phyloP scores from a whole-genome alignment of 176 grass and related monocot genomes.

The Oryza officinalis region DNA sequence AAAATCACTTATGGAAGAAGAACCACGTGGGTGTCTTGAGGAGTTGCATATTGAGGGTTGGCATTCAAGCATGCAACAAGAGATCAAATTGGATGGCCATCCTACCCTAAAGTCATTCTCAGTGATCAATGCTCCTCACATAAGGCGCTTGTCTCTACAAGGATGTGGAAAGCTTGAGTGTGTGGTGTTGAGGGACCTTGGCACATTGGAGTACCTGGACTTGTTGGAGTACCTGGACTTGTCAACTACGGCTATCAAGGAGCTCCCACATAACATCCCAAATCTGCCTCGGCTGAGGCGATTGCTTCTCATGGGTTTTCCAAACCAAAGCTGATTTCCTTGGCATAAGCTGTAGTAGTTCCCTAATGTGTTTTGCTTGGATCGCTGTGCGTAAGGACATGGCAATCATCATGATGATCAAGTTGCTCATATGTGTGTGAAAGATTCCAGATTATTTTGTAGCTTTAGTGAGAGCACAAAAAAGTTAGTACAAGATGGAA shows the following conservation, averaged over 20 bases:
- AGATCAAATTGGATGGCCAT: background rate
- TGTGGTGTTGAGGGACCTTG: constrained; percentile 4
- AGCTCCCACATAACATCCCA: background rate
- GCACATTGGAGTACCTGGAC: constrained; percentile 15
- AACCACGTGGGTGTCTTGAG: too few species aligned
- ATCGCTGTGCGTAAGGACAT: background rate
- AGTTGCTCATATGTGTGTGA: background rate
- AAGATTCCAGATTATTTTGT: constrained; percentile 10
- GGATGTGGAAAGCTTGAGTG: background rate
- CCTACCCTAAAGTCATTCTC: background rate
- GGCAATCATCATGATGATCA: background rate
- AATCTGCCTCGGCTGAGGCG: background rate
- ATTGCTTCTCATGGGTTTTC: background rate
- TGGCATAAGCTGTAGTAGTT: constrained; percentile 10
- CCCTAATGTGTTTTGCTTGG: constrained; percentile 6
- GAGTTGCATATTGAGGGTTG: background rate
- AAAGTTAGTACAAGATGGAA: accelerated
- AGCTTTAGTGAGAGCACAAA: accelerated
- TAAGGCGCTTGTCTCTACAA: background rate
- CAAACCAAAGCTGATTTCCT: background rate
- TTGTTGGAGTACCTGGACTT: too few species aligned
- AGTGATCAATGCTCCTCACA: background rate
- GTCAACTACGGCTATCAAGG: constrained; percentile 4
- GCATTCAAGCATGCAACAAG: background rate
- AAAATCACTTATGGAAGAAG: background rate